phyloP scores from a whole-genome alignment of 192 early-diverging fungal species.

The Backusella sp. region DNA sequence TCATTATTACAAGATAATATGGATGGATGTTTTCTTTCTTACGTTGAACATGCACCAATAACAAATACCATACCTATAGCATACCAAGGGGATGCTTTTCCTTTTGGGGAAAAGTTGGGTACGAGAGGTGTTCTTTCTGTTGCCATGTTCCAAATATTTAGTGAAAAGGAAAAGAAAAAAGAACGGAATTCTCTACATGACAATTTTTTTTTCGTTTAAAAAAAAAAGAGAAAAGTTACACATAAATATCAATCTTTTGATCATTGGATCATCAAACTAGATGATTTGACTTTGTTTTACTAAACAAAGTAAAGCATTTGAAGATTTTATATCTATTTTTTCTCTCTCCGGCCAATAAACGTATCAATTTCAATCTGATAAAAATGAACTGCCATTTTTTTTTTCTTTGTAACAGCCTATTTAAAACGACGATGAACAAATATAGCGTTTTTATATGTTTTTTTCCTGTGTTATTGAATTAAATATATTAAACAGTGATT shows the following conservation, averaged over 20 bases:
- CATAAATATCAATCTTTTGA: neutral
- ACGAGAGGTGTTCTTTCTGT: neutral
- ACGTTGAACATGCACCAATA: slow-evolving; percentile 5
- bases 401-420: neutral
- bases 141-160: neutral
- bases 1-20: neutral
- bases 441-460: too few relatives aligned
- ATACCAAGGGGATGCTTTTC: slow-evolving; percentile 11
- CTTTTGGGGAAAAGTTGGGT: neutral
- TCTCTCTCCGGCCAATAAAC: neutral
- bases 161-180: neutral
- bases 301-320: neutral
- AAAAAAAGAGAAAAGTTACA: neutral
- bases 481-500: too few relatives aligned
- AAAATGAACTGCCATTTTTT: neutral
- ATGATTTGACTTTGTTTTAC: neutral
- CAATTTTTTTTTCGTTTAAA: neutral
- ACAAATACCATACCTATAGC: slow-evolving; percentile 4
- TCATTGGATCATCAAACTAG: slow-evolving; percentile 6
- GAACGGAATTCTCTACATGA: neutral
- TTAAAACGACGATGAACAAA: neutral
- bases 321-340: neutral
- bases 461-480: too few relatives aligned
- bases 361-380: neutral
- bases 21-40: neutral